phyloP scores from a whole-genome alignment of 306 rosid species.

The Vachellia pachyceras region DNA sequence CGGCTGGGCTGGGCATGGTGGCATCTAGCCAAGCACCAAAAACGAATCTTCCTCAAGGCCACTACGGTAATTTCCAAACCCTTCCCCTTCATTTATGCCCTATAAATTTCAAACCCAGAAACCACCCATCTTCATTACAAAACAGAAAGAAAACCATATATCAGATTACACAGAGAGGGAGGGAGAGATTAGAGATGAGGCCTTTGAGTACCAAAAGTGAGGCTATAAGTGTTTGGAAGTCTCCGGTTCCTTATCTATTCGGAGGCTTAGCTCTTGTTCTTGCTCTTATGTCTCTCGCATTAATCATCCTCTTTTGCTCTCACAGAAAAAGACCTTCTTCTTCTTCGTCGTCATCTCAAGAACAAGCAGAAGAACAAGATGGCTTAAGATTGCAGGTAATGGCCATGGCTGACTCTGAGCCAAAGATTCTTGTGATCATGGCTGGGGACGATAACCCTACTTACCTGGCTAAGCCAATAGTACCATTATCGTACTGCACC shows the following conservation, averaged over 20 bases:
- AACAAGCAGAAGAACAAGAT: background rate
- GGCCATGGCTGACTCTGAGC: slow-evolving; percentile 12
- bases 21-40: slow-evolving; percentile 39
- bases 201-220: slow-evolving; percentile 1
- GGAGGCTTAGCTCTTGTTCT: slow-evolving; percentile 50
- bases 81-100: background rate
- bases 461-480: slow-evolving; percentile 1
- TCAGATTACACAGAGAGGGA: background rate
- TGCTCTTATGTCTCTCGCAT: slow-evolving; percentile 51
- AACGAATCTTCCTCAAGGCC: slow-evolving; percentile 41
- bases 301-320: slow-evolving; percentile 53
- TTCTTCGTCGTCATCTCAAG: background rate
- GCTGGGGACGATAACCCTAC: slow-evolving; percentile 23
- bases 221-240: slow-evolving; percentile 41
- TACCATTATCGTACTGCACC: slow-evolving; percentile 14
- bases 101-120: slow-evolving; percentile 41
- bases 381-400: slow-evolving; percentile 15
- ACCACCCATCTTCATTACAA: background rate
- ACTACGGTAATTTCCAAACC: slow-evolving; percentile 31
- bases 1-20: slow-evolving; percentile 4
- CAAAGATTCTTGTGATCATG: slow-evolving; percentile 26
- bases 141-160: background rate
- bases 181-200: slow-evolving; percentile 1
- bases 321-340: slow-evolving; percentile 18
- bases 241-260: slow-evolving; percentile 62